Conservation (phyloP, 2,329 filamentous ascomycete genomes). For the Aulographum hederae region DNA sequence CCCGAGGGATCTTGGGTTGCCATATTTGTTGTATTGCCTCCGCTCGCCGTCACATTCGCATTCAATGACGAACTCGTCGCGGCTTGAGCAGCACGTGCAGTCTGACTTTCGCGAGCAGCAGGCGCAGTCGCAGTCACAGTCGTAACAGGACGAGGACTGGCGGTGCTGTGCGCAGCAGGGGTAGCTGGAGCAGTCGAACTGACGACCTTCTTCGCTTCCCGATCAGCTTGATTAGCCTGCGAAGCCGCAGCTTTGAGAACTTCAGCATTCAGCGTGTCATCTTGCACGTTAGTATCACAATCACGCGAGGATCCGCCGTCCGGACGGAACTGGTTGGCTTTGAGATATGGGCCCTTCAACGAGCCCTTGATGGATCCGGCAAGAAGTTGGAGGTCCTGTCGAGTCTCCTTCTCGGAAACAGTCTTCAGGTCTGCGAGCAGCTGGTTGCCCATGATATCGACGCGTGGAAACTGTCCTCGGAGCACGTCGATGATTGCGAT, state of each 20-base stretch:
- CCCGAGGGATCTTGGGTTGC: no score
- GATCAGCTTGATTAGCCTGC: neutral
- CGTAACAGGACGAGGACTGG: no score
- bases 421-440: conserved; percentile 46
- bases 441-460: conserved; percentile 69
- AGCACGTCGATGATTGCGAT: conserved; percentile 75
- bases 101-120: no score
- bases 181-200: no score
- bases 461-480: conserved; percentile 65
- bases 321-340: conserved; percentile 37
- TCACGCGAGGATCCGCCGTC: neutral
- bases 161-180: no score
- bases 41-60: no score
- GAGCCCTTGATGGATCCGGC: conserved; percentile 46
- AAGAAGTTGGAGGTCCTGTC: conserved; percentile 58
- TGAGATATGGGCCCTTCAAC: conserved; percentile 47
- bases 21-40: no score
- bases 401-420: conserved; percentile 38
- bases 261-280: neutral
- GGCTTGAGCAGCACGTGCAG: no score
- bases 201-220: no score
- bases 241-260: neutral
- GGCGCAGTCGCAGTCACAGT: no score
- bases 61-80: no score
- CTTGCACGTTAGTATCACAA: neutral